Conservation (phyloP, 306 rosid genomes). For the Datisca glomerata region DNA sequence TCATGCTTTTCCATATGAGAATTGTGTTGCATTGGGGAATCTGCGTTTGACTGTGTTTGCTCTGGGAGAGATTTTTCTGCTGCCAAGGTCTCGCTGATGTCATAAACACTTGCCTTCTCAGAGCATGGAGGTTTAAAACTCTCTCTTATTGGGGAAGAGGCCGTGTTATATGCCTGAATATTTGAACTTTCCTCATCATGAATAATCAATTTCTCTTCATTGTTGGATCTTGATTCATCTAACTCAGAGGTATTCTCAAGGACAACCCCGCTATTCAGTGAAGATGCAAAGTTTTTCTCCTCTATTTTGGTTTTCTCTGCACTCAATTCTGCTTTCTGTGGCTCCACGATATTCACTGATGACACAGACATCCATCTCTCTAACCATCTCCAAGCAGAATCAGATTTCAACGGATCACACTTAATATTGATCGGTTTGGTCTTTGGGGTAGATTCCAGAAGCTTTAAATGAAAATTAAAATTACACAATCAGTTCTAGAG, state of each 20-base stretch:
- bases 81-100: slow-evolving; percentile 22
- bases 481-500: too few relatives aligned
- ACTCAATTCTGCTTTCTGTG: slow-evolving; percentile 14
- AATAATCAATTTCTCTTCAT: slow-evolving; percentile 32
- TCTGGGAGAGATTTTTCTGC: slow-evolving; percentile 25
- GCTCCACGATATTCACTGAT: slow-evolving; percentile 26
- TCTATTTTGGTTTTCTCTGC: slow-evolving; percentile 29
- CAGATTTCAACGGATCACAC: slow-evolving; percentile 72
- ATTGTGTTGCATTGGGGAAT: slow-evolving; percentile 23
- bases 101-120: slow-evolving; percentile 24
- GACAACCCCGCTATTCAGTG: slow-evolving; percentile 21
- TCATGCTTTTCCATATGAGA: slow-evolving; percentile 32
- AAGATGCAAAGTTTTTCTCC: slow-evolving; percentile 14
- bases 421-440: slow-evolving; percentile 49
- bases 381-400: slow-evolving; percentile 95
- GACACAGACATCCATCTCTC: slow-evolving; percentile 88
- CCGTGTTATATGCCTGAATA: slow-evolving; percentile 25
- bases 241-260: slow-evolving; percentile 28
- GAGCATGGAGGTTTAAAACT: slow-evolving; percentile 26
- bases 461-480: slow-evolving; percentile 26
- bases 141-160: slow-evolving; percentile 22
- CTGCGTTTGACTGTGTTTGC: slow-evolving; percentile 27
- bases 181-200: slow-evolving; percentile 30
- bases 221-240: slow-evolving; percentile 25
- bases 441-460: slow-evolving; percentile 69